phyloP scores from a whole-genome alignment of 2,329 filamentous ascomycete genomes.

The Dactylella cylindrospora region DNA sequence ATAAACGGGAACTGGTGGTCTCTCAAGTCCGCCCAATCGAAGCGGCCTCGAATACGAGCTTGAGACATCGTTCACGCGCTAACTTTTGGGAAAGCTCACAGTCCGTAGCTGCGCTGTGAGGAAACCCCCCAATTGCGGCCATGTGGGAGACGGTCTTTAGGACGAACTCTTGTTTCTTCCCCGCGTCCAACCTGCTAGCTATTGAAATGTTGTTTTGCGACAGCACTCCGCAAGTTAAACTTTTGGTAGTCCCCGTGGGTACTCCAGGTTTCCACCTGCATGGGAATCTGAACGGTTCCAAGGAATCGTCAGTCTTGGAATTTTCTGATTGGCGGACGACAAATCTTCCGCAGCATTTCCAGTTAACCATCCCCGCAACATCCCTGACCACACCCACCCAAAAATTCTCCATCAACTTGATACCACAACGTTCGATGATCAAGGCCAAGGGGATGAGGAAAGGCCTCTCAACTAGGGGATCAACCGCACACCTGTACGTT shows the following conservation, averaged over 20 bases:
- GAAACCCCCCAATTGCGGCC: too few relatives aligned
- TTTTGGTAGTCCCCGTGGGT: slow-evolving; percentile 42
- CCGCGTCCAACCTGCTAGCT: too few relatives aligned
- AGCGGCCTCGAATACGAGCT: slow-evolving; percentile 36
- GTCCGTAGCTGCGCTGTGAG: too few relatives aligned
- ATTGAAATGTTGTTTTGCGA: slow-evolving; percentile 33
- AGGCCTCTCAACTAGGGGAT: too few relatives aligned
- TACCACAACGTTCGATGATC: slow-evolving; percentile 12
- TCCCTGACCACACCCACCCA: slow-evolving; percentile 22
- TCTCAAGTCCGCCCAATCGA: slow-evolving; percentile 44
- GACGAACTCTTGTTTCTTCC: too few relatives aligned
- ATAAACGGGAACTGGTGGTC: slow-evolving; percentile 29
- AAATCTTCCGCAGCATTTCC: slow-evolving; percentile 38
- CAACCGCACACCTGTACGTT: too few relatives aligned
- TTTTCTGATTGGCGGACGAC: slow-evolving; percentile 36
- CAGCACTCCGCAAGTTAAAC: slow-evolving; percentile 23
- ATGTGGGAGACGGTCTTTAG: too few relatives aligned
- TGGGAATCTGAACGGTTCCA: slow-evolving; percentile 39
- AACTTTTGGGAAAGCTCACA: too few relatives aligned
- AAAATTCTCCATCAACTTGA: slow-evolving; percentile 25
- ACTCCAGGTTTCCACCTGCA: slow-evolving; percentile 38
- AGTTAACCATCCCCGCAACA: slow-evolving; percentile 25
- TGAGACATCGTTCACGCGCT: slow-evolving; percentile 35
- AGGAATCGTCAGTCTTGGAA: slow-evolving; percentile 22
- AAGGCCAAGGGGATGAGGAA: too few relatives aligned